A percentile compares a stretch with the other conserved stretches of the same genome.
Evolutionary conservation across 768 basidiomycete genomes (phyloP).

Genomic region (Megacollybia marginata): DNA sequence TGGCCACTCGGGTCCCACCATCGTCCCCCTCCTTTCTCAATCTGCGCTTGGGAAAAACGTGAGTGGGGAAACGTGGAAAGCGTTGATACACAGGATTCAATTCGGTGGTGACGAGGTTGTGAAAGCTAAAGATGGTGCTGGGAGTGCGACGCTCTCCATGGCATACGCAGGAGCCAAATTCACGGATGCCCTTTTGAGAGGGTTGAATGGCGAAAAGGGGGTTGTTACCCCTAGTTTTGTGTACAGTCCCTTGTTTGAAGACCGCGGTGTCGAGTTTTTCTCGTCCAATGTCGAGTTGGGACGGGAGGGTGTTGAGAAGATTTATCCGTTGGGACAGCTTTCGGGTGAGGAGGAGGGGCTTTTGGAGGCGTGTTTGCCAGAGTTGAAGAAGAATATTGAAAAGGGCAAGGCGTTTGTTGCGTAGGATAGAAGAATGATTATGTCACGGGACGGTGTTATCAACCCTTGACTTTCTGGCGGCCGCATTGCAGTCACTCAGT

Average conservation of each 20-base stretch:
- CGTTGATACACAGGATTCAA: conserved; percentile 90
- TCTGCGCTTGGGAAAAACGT: conserved; percentile 60
- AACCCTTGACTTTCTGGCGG: too few species aligned
- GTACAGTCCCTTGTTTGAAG: conserved; percentile 77
- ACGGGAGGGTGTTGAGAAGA: conserved; percentile 87
- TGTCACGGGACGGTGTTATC: too few species aligned
- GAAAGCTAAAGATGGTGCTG: conserved; percentile 93
- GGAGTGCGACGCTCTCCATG: conserved; percentile 93
- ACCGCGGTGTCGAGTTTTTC: conserved; percentile 91
- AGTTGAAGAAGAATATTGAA: conserved; percentile 96
- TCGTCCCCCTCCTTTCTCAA: conserved; percentile 93
- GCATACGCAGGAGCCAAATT: conserved; percentile 86
- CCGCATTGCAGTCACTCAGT: too few species aligned
- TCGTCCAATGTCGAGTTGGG: conserved; percentile 82
- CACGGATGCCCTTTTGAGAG: conserved; percentile 72
- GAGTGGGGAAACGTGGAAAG: conserved; percentile 64
- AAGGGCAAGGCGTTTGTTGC: conserved; percentile 82
- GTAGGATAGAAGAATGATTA: too few species aligned
- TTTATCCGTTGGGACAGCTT: conserved; percentile 75
- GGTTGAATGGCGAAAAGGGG: conserved; percentile 83
- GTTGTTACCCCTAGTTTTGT: conserved; percentile 84
- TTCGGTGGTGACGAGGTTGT: conserved; percentile 99
- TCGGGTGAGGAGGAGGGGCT: conserved; percentile 80
- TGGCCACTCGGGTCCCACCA: conserved; percentile 97
- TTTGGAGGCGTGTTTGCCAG: conserved; percentile 80